A percentile compares a stretch with the other conserved stretches of the same genome.
Evolutionary conservation across 768 basidiomycete species (phyloP).

Genomic region (Kondoa subrosea): DNA sequence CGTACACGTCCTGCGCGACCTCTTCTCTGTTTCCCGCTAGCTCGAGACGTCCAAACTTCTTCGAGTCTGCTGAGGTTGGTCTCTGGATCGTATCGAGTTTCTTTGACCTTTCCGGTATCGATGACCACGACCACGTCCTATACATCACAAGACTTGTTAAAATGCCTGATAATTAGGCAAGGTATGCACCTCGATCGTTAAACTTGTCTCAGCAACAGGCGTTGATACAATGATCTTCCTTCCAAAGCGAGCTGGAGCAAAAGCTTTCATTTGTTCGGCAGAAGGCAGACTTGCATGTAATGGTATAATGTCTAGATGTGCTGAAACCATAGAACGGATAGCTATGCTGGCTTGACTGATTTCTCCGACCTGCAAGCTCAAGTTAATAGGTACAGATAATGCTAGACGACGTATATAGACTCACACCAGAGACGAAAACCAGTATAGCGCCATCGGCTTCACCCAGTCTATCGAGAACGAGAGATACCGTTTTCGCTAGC

Average conservation of each 20-base stretch:
- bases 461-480: constrained; percentile 41
- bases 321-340: constrained; percentile 22
- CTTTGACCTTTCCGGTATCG: constrained; percentile 73
- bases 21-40: constrained; percentile 63
- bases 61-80: constrained; percentile 56
- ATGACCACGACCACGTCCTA: constrained; percentile 90
- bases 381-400: constrained; percentile 31
- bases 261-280: constrained; percentile 66
- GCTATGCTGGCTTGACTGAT: constrained; percentile 32
- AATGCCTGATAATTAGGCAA: too few relatives aligned
- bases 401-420: constrained; percentile 53
- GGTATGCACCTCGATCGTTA: constrained; percentile 53
- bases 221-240: constrained; percentile 82
- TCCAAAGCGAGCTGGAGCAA: constrained; percentile 40
- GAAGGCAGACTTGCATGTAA: constrained; percentile 77
- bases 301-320: constrained; percentile 40
- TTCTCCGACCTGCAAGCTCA: constrained; percentile 33
- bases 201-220: constrained; percentile 67
- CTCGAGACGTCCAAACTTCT: constrained; percentile 61
- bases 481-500: constrained; percentile 47
- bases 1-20: constrained; percentile 78
- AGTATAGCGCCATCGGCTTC: constrained; percentile 50
- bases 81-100: constrained; percentile 66
- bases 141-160: too few relatives aligned
- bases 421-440: constrained; percentile 78